Conservation (phyloP, 23 red algal genomes). For the Cyanidiococcus yangmingshanensis region DNA sequence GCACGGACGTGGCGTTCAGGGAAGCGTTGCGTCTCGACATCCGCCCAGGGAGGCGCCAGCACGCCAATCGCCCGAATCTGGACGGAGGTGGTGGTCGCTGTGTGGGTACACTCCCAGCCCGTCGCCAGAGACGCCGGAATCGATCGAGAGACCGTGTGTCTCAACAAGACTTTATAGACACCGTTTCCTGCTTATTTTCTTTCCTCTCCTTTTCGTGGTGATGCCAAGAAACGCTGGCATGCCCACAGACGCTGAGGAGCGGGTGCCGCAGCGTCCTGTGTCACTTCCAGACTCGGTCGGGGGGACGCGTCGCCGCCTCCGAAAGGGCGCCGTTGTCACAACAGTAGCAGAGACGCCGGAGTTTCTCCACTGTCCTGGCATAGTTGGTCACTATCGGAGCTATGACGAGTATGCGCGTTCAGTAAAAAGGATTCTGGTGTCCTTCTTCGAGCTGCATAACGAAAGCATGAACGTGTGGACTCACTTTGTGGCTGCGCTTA, state of each 20-base stretch:
- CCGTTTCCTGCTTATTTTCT: no score
- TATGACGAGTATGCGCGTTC: not conserved
- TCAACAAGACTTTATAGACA: no score
- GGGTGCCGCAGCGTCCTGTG: not conserved
- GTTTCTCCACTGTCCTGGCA: not conserved
- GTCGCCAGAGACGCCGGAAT: no score
- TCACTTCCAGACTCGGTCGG: not conserved
- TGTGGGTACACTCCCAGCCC: no score
- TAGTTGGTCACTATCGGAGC: not conserved
- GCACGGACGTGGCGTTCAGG: no score
- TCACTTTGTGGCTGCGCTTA: slow-evolving; percentile 6
- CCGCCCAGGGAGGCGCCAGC: no score
- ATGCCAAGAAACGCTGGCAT: not conserved
- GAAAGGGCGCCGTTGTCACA: not conserved
- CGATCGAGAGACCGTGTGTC: no score
- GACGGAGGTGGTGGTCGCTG: no score
- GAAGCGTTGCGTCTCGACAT: no score
- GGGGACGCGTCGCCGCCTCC: not conserved
- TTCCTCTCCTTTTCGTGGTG: no score
- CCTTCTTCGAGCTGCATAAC: slow-evolving; percentile 4
- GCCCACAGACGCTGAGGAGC: not conserved
- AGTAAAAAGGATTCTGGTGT: not conserved
- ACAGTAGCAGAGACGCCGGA: not conserved
- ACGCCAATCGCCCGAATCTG: no score
- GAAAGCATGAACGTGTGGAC: slow-evolving; percentile 16